A percentile compares a stretch with the other conserved stretches of the same genome.
Evolutionary conservation across 129 eudicot species (phyloP).

Genomic region (Flaveria trinervia): DNA sequence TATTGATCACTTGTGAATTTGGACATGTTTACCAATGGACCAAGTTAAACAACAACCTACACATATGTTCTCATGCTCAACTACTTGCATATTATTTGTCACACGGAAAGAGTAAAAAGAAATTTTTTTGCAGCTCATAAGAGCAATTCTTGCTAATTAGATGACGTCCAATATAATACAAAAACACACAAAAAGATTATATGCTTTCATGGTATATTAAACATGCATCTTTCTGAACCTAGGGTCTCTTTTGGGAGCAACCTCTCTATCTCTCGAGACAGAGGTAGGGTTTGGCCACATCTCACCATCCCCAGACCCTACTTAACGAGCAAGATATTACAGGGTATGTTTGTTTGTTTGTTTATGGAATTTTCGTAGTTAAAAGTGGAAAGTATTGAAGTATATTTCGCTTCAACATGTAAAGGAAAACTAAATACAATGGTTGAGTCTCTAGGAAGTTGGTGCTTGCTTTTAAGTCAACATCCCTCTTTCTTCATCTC

Average conservation of each 20-base stretch:
- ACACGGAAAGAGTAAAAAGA: slow-evolving; percentile 4
- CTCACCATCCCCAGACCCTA: too few relatives aligned
- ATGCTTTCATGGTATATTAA: not conserved
- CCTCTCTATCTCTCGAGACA: too few relatives aligned
- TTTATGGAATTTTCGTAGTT: too few relatives aligned
- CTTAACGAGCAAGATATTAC: too few relatives aligned
- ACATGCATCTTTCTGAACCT: too few relatives aligned
- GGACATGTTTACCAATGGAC: not conserved
- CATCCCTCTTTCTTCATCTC: slow-evolving; percentile 23
- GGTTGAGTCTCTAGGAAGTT: too few relatives aligned
- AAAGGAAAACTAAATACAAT: too few relatives aligned
- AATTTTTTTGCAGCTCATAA: not conserved
- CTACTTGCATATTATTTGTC: not conserved
- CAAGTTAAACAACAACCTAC: not conserved
- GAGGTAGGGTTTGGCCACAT: too few relatives aligned
- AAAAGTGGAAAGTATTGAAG: not conserved
- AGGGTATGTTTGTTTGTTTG: too few relatives aligned
- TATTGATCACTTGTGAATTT: not conserved
- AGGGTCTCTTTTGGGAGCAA: too few relatives aligned
- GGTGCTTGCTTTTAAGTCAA: too few relatives aligned
- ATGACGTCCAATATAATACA: slow-evolving; percentile 2
- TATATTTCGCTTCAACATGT: slow-evolving; percentile 15
- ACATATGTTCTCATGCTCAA: not conserved
- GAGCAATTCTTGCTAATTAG: not conserved
- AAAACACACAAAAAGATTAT: not conserved